phyloP scores from a whole-genome alignment of 2,329 filamentous ascomycete genomes.

The Colletotrichum simmondsii region DNA sequence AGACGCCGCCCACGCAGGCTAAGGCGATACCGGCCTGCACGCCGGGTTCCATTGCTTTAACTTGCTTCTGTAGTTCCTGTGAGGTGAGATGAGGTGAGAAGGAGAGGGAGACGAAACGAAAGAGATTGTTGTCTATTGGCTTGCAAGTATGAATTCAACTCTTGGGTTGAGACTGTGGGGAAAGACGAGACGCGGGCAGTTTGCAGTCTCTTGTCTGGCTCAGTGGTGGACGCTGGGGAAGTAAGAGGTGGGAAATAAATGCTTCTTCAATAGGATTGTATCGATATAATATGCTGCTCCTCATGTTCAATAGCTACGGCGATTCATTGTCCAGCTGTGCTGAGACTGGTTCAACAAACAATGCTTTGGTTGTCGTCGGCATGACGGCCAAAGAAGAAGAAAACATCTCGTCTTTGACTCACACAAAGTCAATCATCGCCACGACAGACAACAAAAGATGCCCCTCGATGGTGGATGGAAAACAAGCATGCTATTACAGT shows the following conservation, averaged over 20 bases:
- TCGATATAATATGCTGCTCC: neutral
- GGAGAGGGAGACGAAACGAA: too few relatives aligned
- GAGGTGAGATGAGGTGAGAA: too few relatives aligned
- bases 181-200: too few relatives aligned
- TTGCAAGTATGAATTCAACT: neutral
- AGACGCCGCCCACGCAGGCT: neutral
- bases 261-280: neutral
- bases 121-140: neutral
- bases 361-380: neutral
- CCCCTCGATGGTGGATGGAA: neutral
- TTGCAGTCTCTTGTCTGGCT: too few relatives aligned
- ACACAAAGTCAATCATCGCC: neutral
- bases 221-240: neutral
- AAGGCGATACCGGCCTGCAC: neutral
- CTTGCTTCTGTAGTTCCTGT: too few relatives aligned
- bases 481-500: neutral
- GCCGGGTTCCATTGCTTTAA: neutral
- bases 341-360: neutral
- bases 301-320: neutral
- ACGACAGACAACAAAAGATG: neutral
- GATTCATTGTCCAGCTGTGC: neutral
- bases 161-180: too few relatives aligned
- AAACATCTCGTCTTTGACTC: neutral
- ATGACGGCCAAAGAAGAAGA: neutral
- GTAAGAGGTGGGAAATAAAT: neutral